A percentile compares a stretch with the other conserved stretches of the same genome.
Evolutionary conservation across 2,329 filamentous ascomycete genomes (phyloP).

Genomic region (Penicillium fuscoglaucum): DNA sequence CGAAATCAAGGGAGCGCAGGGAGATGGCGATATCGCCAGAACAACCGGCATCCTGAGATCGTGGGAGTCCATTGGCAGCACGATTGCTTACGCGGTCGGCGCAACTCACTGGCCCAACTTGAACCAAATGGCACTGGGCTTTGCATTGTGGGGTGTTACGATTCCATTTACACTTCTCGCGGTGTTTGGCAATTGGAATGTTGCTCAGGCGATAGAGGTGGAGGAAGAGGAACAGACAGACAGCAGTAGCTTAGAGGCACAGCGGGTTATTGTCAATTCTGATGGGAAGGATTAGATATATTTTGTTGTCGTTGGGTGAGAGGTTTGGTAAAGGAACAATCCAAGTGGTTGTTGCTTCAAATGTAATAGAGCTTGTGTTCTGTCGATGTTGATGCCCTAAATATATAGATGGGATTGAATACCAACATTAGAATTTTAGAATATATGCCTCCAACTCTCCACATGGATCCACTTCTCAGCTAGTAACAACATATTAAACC

Average conservation of each 20-base stretch:
- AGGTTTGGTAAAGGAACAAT: not conserved
- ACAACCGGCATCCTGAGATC: conserved; percentile 35
- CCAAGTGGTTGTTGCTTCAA: not conserved
- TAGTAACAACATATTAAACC: not conserved
- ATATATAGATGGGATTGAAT: not conserved
- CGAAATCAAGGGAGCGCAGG: conserved; percentile 28
- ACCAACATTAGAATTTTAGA: not conserved
- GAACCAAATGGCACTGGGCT: conserved; percentile 36
- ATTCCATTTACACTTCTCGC: conserved; percentile 23
- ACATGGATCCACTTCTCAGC: not conserved
- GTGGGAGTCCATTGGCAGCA: conserved; percentile 37
- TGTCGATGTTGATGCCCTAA: not conserved
- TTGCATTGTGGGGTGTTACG: conserved; percentile 32
- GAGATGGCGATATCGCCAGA: conserved; percentile 33
- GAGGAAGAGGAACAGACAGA: conserved; percentile 5
- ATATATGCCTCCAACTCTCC: no score
- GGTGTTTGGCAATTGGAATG: conserved; percentile 21
- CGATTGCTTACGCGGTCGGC: conserved; percentile 35
- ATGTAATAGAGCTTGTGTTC: not conserved
- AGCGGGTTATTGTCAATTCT: conserved; percentile 8
- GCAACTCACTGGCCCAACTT: conserved; percentile 31
- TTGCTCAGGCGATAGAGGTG: not conserved
- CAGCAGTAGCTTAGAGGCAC: conserved; percentile 13
- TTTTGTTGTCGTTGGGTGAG: not conserved
- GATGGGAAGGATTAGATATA: not conserved